Evolutionary conservation across 768 basidiomycete species (phyloP).

Genomic region (Naganishia randhawae): DNA sequence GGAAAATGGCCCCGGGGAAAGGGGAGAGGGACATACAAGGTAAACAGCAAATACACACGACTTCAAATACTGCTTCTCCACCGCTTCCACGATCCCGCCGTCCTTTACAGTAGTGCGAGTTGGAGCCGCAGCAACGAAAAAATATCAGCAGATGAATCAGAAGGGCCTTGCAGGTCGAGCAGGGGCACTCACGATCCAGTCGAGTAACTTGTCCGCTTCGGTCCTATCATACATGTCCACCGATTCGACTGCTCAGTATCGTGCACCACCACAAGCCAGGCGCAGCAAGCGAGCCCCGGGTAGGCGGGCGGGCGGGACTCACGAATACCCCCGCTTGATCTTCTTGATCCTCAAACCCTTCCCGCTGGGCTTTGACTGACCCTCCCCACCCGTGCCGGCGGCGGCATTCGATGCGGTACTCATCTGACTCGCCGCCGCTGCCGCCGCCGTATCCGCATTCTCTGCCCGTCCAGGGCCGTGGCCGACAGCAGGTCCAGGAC

Average conservation of each 20-base stretch:
- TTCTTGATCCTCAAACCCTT: slow-evolving; percentile 30
- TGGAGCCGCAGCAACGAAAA: background rate
- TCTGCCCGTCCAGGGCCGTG: background rate
- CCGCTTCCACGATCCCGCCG: slow-evolving; percentile 27
- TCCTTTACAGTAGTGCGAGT: background rate
- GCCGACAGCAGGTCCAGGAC: background rate
- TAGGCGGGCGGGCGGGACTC: background rate
- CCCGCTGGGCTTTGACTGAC: slow-evolving; percentile 10
- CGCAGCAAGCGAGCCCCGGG: background rate
- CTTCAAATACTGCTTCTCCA: slow-evolving; percentile 30
- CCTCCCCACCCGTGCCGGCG: background rate
- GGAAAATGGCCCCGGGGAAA: background rate
- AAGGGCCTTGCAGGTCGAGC: background rate
- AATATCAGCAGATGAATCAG: background rate
- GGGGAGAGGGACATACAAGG: slow-evolving; percentile 16
- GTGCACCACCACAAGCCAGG: background rate
- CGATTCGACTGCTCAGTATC: background rate
- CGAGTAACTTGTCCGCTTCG: slow-evolving; percentile 31
- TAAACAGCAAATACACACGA: slow-evolving; percentile 29
- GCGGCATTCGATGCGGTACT: background rate
- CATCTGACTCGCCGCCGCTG: slow-evolving; percentile 15
- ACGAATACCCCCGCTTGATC: slow-evolving; percentile 31
- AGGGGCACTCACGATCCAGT: slow-evolving; percentile 29
- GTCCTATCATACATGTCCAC: slow-evolving; percentile 8
- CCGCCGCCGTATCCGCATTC: background rate